Conservation (phyloP, 345 rosid genomes). For the Syzygium aqueum region DNA sequence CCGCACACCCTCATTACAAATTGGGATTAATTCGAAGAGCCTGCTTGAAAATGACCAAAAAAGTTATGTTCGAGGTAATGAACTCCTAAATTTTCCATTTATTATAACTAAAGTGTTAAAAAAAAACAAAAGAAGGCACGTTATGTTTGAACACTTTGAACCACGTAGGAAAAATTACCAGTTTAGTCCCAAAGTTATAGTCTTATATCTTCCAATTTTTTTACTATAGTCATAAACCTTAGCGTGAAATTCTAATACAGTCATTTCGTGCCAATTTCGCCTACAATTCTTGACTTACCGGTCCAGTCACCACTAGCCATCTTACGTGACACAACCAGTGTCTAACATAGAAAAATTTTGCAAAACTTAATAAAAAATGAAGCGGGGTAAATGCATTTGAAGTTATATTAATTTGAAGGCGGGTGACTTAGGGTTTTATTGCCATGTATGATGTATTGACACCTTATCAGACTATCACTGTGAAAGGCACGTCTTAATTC, state of each 20-base stretch:
- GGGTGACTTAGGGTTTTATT: background rate
- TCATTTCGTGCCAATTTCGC: accelerated
- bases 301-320: accelerated
- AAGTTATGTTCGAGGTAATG: background rate
- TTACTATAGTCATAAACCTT: accelerated
- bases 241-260: accelerated
- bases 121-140: background rate
- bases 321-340: accelerated
- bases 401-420: background rate
- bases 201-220: background rate
- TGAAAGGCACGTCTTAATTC: background rate
- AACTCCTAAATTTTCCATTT: background rate
- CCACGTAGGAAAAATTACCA: accelerated
- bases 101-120: background rate
- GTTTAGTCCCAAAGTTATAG: accelerated
- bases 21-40: background rate
- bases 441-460: background rate
- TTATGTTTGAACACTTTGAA: background rate
- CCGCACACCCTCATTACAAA: background rate
- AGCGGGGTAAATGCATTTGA: background rate
- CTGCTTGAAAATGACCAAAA: background rate
- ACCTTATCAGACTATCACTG: background rate
- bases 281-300: background rate
- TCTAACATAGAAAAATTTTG: background rate
- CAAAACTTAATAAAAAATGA: accelerated